These are phyloP conservation scores for Grifola frondosa DNA, from an alignment of 1,284 basidiomycete species.

Conservation along the genomic window DNA sequence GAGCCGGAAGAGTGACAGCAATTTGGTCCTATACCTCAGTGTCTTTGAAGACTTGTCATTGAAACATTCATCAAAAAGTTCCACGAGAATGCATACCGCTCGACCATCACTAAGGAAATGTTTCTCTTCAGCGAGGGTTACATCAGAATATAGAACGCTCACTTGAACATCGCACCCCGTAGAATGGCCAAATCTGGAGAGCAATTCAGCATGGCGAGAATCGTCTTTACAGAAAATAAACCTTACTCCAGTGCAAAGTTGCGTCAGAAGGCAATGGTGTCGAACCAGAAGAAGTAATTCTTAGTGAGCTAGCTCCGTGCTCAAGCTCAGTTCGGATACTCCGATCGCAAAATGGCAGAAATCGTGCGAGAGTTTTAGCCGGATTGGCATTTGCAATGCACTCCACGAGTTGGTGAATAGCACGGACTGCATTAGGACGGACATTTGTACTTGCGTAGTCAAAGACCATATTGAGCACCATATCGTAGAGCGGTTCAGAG, in stretches of 20 bases:
- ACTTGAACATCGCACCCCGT: constrained; percentile 71
- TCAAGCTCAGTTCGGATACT: constrained; percentile 81
- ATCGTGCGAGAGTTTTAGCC: constrained; percentile 71
- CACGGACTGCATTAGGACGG: constrained; percentile 83
- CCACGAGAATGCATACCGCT: constrained; percentile 42
- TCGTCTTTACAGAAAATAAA: constrained; percentile 6
- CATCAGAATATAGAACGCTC: constrained; percentile 29
- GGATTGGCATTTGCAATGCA: constrained; percentile 84
- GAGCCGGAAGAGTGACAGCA: constrained; percentile 66
- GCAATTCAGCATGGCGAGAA: constrained; percentile 4
- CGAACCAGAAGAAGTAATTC: constrained; percentile 77
- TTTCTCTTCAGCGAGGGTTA: neutral
- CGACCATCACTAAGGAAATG: constrained; percentile 53
- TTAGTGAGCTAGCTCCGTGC: constrained; percentile 81
- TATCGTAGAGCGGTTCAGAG: constrained; percentile 80
- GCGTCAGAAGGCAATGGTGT: constrained; percentile 80
- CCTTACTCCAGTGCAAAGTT: constrained; percentile 85
- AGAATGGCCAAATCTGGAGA: constrained; percentile 63
- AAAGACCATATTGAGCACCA: constrained; percentile 80
- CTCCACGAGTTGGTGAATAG: constrained; percentile 84
- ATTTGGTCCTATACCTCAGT: constrained; percentile 60
- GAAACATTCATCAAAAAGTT: neutral
- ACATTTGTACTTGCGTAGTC: constrained; percentile 78
- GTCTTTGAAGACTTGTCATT: constrained; percentile 16
- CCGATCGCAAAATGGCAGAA: constrained; percentile 72